Conservation (phyloP, 73 alveolate genomes). For the Tetrahymena borealis region DNA sequence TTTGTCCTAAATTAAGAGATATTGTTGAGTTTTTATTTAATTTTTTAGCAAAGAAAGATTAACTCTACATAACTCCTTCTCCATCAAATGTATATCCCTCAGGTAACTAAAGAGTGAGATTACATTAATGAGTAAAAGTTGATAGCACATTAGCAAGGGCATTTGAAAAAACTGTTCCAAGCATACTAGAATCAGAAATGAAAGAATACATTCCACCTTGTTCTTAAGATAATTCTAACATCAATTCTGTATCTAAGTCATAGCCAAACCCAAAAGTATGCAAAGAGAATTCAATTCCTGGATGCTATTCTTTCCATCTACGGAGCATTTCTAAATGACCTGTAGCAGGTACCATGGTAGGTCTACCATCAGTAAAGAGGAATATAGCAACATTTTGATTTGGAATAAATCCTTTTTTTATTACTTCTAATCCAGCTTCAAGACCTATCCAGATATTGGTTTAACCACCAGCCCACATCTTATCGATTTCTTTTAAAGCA, state of each 20-base stretch:
- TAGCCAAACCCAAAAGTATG: neutral
- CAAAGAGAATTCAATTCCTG: neutral
- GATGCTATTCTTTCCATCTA: neutral
- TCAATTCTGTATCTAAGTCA: neutral
- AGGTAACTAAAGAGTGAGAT: neutral
- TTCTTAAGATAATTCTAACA: neutral
- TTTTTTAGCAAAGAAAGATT: neutral
- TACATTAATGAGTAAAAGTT: neutral
- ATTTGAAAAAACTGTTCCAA: neutral
- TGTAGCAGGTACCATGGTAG: neutral
- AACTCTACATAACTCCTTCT: neutral
- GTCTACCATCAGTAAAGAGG: neutral
- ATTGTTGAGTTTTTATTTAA: neutral
- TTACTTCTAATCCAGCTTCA: neutral
- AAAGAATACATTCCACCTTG: neutral
- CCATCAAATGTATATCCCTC: neutral
- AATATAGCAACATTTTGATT: neutral
- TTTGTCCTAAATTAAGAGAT: neutral
- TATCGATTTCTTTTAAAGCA: neutral
- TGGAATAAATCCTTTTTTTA: neutral
- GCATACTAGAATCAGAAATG: neutral
- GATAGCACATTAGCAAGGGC: neutral
- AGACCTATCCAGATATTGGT: neutral
- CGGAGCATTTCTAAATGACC: neutral
- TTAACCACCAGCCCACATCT: neutral